These are phyloP conservation scores for Rhodomyrtus psidioides DNA, from an alignment of 441 rosid genomes.

Conservation along the genomic window DNA sequence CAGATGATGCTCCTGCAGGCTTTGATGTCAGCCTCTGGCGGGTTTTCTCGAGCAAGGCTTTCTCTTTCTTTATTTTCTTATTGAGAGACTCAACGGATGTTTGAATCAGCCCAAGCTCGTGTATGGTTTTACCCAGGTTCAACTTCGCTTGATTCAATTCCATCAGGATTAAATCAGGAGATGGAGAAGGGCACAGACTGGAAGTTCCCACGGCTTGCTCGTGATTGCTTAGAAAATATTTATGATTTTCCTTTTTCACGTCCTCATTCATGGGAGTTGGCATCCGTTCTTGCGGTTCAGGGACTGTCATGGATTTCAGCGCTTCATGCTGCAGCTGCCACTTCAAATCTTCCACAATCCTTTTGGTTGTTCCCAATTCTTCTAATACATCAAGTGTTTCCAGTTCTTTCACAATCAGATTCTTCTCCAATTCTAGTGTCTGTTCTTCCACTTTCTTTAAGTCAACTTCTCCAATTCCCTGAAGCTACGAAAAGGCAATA, in stretches of 20 bases:
- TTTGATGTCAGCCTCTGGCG: constrained; percentile 52
- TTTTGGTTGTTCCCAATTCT: constrained; percentile 80
- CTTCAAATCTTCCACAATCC: constrained; percentile 78
- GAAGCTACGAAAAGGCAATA: constrained; percentile 11
- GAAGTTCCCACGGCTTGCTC: constrained; percentile 19
- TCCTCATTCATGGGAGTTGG: constrained; percentile 44
- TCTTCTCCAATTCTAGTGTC: constrained; percentile 80
- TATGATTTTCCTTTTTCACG: constrained; percentile 45
- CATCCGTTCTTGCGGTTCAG: constrained; percentile 32
- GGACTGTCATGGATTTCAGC: constrained; percentile 40
- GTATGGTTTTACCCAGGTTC: constrained; percentile 77
- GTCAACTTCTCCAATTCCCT: constrained; percentile 55
- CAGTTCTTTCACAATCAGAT: constrained; percentile 84
- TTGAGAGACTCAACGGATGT: constrained; percentile 69
- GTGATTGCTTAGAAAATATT: constrained; percentile 6
- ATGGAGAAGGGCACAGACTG: constrained; percentile 39
- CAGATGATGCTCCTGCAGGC: constrained; percentile 40
- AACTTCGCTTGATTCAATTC: constrained; percentile 78
- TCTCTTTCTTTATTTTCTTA: constrained; percentile 75
- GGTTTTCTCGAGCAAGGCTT: constrained; percentile 49
- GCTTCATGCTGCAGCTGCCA: constrained; percentile 82
- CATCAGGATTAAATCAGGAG: constrained; percentile 72
- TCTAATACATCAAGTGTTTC: constrained; percentile 87
- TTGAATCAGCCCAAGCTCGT: constrained; percentile 69
- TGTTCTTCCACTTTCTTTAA: constrained; percentile 87